Base-by-base conservation (phyloP, 2,329 filamentous ascomycete species). In the Fusarium foetens region DNA sequence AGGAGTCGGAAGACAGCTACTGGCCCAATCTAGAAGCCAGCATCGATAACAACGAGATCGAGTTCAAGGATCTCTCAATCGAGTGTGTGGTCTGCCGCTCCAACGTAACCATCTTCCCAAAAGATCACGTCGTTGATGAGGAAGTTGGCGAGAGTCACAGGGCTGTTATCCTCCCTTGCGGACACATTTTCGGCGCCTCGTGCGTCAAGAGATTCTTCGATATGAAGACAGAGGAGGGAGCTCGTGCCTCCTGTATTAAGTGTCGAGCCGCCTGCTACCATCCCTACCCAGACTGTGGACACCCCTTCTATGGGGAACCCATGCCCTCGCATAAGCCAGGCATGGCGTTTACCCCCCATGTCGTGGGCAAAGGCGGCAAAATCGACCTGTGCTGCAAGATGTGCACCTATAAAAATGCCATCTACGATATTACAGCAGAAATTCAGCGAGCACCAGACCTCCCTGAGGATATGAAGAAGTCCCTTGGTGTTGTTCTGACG, bases 111-210 rank as follows among this genome's bases (percentile, higher is more conserved):
- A 23, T 70, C 9, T 39, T 23, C 27, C 19, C 41, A 0, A 9
- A 43, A 14, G 41, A 66, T 21, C 35, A 60, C 7, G 31, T 33
- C 11, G 6, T 19, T 21, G 62, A 67, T 6, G 46, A 53, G 2
- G 17, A 51, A 14, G 25, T 29, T 4, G 33, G 16, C 5, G 25
- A 42, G 11, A 45, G 39, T n/a, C 63, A 66, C 8, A 23, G 8
- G 25, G 55, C 48, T 4, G 17, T 41, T 1, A 38, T 67, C 31
- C 27, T 66, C 11, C 53, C 46, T 10, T 67, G 64, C 8, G 64
- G 64, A 0, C 64, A 67, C n/a, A 66, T 67, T 12, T 46, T 60
- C 13, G 63, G 64, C 7, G 27, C 41, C 13, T 41, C 41, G 7
- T 67, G 65, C 5, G 12, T 67, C 12, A 31, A 52, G 14, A 5